These are phyloP conservation scores for Paramecium primaurelia DNA, from an alignment of 73 alveolate genomes.

Conservation along the genomic window DNA sequence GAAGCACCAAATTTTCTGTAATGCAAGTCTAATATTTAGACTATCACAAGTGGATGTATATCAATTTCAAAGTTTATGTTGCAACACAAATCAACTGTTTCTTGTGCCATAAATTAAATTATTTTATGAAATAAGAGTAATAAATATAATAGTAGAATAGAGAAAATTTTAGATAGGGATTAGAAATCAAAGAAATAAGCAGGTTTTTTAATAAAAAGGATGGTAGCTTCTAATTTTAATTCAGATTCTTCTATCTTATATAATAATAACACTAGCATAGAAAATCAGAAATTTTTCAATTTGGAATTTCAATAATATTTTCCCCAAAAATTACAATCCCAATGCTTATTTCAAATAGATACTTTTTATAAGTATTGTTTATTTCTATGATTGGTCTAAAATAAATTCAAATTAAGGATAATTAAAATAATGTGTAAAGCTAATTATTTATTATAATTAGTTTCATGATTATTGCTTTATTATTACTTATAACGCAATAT, in stretches of 20 bases:
- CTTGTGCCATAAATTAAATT: conserved; percentile 48
- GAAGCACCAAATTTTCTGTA: conserved; percentile 29
- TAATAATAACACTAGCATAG: not conserved
- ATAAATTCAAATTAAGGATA: too few relatives aligned
- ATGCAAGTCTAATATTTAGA: conserved; percentile 15
- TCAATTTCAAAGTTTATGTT: conserved; percentile 31
- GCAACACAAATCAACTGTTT: conserved; percentile 12
- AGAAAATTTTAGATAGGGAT: not conserved
- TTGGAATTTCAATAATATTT: not conserved
- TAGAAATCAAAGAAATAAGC: not conserved
- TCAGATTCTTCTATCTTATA: not conserved
- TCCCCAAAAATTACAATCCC: too few relatives aligned
- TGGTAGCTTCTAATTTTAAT: not conserved
- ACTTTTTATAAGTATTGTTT: too few relatives aligned
- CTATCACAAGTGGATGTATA: conserved; percentile 21
- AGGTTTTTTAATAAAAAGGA: not conserved
- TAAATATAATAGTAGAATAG: not conserved
- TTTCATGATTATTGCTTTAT: too few relatives aligned
- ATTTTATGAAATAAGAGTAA: not conserved
- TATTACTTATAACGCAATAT: too few relatives aligned
- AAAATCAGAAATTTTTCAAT: not conserved
- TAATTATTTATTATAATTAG: too few relatives aligned
- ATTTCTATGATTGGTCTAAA: too few relatives aligned
- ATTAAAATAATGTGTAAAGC: too few relatives aligned
- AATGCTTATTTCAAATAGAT: too few relatives aligned